Evolutionary conservation across 2,329 filamentous ascomycete species (phyloP).

Genomic region (Whalleya microplaca): DNA sequence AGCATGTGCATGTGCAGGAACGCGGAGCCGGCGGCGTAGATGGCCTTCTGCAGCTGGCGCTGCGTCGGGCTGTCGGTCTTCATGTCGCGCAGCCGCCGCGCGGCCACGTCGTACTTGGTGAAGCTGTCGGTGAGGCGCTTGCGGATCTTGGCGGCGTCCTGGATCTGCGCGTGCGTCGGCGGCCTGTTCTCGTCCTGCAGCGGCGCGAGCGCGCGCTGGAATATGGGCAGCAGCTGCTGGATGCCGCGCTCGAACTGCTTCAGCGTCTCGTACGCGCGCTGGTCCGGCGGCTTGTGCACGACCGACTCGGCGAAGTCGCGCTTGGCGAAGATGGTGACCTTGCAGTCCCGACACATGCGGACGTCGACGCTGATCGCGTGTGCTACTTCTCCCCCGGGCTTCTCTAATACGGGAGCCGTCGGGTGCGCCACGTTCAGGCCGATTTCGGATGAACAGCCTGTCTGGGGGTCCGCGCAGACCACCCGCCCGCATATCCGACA

Average conservation of each 20-base stretch:
- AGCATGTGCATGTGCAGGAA: conserved; percentile 93
- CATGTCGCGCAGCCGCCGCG: conserved; percentile 79
- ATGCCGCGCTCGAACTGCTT: conserved; percentile 89
- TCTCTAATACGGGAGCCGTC: conserved; percentile 48
- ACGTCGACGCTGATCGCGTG: conserved; percentile 70
- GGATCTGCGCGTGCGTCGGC: conserved; percentile 68
- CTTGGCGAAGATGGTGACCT: conserved; percentile 61
- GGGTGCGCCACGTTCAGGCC: conserved; percentile 73
- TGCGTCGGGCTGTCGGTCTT: conserved; percentile 75
- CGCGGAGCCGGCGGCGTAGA: conserved; percentile 79
- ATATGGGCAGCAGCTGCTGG: conserved; percentile 76
- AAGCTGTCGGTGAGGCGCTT: conserved; percentile 89
- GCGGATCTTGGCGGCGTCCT: conserved; percentile 87
- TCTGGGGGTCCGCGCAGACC: conserved; percentile 85
- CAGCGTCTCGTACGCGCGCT: conserved; percentile 81
- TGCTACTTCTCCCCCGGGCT: conserved; percentile 33
- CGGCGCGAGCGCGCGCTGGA: conserved; percentile 74
- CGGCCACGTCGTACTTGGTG: conserved; percentile 81
- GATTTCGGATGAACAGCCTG: conserved; percentile 82
- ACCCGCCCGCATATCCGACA: conserved; percentile 92
- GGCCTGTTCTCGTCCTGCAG: conserved; percentile 63
- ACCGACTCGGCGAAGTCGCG: conserved; percentile 78
- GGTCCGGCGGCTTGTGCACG: conserved; percentile 69
- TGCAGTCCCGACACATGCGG: conserved; percentile 92
- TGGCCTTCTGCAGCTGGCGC: conserved; percentile 74